Percentiles rank a stretch among this genome's conserved stretches.
Conservation (phyloP, 768 basidiomycete species). For the Amanita jacksonii region DNA sequence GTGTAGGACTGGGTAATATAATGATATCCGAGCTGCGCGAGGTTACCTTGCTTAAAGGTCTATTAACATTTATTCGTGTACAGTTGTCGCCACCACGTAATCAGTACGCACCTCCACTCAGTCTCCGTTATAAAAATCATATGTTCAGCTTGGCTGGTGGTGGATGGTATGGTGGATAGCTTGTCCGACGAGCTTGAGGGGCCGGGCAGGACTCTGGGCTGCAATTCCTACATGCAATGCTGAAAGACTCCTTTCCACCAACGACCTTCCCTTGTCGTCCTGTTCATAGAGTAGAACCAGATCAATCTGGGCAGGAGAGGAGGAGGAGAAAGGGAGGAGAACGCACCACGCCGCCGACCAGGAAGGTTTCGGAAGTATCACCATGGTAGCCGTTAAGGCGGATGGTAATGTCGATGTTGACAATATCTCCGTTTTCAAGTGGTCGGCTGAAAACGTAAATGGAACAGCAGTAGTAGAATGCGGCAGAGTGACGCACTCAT, state of each 20-base stretch:
- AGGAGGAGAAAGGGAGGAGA: too few relatives aligned
- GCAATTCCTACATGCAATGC: slow-evolving; percentile 65
- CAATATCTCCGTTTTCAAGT: slow-evolving; percentile 73
- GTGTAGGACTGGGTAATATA: too few relatives aligned
- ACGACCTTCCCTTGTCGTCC: slow-evolving; percentile 62
- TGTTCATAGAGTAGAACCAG: slow-evolving; percentile 18
- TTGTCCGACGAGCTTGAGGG: slow-evolving; percentile 59
- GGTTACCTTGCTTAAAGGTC: too few relatives aligned
- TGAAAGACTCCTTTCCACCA: slow-evolving; percentile 52
- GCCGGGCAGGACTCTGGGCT: slow-evolving; percentile 63
- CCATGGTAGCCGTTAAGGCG: slow-evolving; percentile 83
- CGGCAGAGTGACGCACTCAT: slow-evolving; percentile 37
- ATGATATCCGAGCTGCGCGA: too few relatives aligned
- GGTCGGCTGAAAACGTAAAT: slow-evolving; percentile 44
- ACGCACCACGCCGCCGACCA: slow-evolving; percentile 69
- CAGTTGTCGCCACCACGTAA: too few relatives aligned
- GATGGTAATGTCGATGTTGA: slow-evolving; percentile 85
- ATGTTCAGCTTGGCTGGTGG: too few relatives aligned
- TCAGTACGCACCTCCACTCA: too few relatives aligned
- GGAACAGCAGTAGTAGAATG: slow-evolving; percentile 17
- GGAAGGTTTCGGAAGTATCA: slow-evolving; percentile 79
- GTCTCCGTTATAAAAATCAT: too few relatives aligned
- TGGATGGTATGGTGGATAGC: slow-evolving; percentile 51
- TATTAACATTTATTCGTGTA: too few relatives aligned
- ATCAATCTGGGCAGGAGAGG: not conserved